Conservation (phyloP, 2,329 filamentous ascomycete species). For the Fusarium stilboides region DNA sequence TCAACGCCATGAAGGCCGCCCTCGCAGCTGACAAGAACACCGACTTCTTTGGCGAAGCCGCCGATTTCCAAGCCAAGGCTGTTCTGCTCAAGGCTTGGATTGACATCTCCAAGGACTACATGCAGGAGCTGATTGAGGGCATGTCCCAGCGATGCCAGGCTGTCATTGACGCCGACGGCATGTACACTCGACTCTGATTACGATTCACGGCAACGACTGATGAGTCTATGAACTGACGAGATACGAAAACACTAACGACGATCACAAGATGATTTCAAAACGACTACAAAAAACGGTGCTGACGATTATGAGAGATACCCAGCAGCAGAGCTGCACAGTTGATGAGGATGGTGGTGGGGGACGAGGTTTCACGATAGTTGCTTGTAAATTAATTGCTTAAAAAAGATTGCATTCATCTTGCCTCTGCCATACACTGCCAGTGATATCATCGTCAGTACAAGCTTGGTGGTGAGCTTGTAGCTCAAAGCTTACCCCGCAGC, state of each 20-base stretch:
- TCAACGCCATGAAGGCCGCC: slow-evolving; percentile 7
- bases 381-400: slow-evolving; percentile 15
- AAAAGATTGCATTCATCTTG: not conserved
- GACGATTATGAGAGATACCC: not conserved
- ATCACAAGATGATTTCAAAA: slow-evolving; percentile 1
- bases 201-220: not conserved
- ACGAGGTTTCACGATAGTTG: not conserved
- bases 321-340: not conserved
- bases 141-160: slow-evolving; percentile 37
- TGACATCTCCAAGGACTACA: slow-evolving; percentile 1
- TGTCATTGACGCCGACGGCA: slow-evolving; percentile 33
- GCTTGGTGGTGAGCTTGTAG: slow-evolving; percentile 2
- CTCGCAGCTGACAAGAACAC: slow-evolving; percentile 14
- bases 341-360: not conserved
- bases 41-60: slow-evolving; percentile 1
- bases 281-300: not conserved
- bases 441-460: slow-evolving; percentile 13
- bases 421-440: not conserved
- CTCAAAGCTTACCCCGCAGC: slow-evolving; percentile 8
- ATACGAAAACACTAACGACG: not conserved
- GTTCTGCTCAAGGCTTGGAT: slow-evolving; percentile 17
- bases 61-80: not conserved
- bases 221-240: not conserved
- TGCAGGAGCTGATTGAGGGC: slow-evolving; percentile 15
- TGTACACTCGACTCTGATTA: slow-evolving; percentile 23